phyloP scores from a whole-genome alignment of 78 protist genomes.

The Dictyostelium purpureum region DNA sequence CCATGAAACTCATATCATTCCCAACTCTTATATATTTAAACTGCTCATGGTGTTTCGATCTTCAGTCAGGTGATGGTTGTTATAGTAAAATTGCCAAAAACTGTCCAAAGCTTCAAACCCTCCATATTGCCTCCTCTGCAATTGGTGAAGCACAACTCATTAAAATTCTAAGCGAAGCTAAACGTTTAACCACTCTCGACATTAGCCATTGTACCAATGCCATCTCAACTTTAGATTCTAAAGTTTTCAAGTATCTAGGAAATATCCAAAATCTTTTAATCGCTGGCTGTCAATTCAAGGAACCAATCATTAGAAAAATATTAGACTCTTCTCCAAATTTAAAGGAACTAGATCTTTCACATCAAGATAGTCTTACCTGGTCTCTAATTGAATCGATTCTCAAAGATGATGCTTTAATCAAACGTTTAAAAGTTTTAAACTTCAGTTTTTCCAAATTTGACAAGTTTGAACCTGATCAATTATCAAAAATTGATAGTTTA shows the following conservation, averaged over 20 bases:
- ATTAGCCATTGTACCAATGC: constrained; percentile 24
- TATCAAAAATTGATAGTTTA: neutral
- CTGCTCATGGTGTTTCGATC: constrained; percentile 19
- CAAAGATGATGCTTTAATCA: neutral
- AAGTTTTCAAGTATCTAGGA: neutral
- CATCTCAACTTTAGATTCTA: neutral
- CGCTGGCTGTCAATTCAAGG: constrained; percentile 40
- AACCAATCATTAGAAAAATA: constrained; percentile 1
- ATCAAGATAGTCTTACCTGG: constrained; percentile 65
- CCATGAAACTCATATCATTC: constrained; percentile 13
- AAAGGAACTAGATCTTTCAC: constrained; percentile 27
- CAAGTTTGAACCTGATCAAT: constrained; percentile 31
- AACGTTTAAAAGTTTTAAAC: constrained; percentile 19
- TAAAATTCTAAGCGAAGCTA: constrained; percentile 21
- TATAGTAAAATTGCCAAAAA: constrained; percentile 20
- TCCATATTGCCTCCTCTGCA: neutral
- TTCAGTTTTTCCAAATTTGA: constrained; percentile 66
- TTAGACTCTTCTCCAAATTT: constrained; percentile 20
- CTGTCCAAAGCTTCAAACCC: constrained; percentile 6
- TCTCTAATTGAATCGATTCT: constrained; percentile 21
- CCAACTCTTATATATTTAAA: constrained; percentile 8
- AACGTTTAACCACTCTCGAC: constrained; percentile 3
- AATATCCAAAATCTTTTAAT: neutral
- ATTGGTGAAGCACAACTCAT: constrained; percentile 26
- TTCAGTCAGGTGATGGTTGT: neutral